Evolutionary conservation across 352 stramenopile species (phyloP), one percentile per base, ranked within the genome.

Genomic region (Stramenopiles sp.): DNA sequence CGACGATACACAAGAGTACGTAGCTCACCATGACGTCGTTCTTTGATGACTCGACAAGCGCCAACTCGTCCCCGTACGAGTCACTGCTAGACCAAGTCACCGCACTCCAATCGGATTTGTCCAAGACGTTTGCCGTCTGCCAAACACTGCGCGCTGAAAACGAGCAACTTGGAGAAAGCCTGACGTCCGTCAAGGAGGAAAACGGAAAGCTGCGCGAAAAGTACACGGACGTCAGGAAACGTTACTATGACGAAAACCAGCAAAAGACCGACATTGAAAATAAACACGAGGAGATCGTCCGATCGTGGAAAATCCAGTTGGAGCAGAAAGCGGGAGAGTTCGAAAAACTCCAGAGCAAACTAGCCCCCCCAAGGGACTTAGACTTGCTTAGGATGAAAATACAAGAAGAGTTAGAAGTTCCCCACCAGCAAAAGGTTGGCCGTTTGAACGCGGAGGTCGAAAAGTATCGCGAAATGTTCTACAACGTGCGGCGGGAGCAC

Each of bases 251-350:
- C 31, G 75, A 76, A 1, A 74, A 80, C 3, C 68, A 79, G 75
- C 68, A 75, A 30, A 48, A 88, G 84, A 88, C 89, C 74, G 83
- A 89, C n/a, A 82, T 85, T 0, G 86, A 91, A 75, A 84, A 82
- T 33, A 88, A 88, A 68, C 86, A 91, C 75, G 84, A 90, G 68
- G 84, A 89, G 78, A 79, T 91, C 0, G 88, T 90, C 37, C 78
- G 78, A 68, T 90, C 89, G 79, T 91, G 86, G 85, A 90, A 89
- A 74, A 85, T 85, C 73, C 86, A 92, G 76, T 76, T 91, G 32
- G 87, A 92, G 75, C 74, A 83, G 73, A 92, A 92, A 76, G 84
- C 83, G 2, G 81, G 82, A 25, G 87, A 86, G 34, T 91, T 92
- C 43, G 87, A 90, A 73, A 84, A 79, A 35, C 78, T 92, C 68